Evolutionary conservation across 2,329 filamentous ascomycete genomes (phyloP).

Genomic region (Colletotrichum liriopes): DNA sequence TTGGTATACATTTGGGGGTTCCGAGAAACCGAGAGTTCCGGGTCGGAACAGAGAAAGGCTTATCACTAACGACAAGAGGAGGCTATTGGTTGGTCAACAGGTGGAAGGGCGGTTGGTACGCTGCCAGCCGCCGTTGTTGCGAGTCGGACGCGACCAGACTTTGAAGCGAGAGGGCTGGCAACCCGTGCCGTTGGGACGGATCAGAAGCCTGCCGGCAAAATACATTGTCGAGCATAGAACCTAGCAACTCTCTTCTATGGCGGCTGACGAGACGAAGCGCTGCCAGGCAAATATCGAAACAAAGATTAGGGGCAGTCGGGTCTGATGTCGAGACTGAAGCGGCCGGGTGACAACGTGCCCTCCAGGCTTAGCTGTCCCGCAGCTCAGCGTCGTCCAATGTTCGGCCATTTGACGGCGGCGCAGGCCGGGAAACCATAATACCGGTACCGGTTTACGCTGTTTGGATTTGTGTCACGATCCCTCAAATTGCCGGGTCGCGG

Average conservation of each 20-base stretch:
- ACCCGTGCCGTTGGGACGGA: background rate
- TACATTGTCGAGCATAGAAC: background rate
- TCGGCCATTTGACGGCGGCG: constrained; percentile 18
- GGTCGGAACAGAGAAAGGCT: background rate
- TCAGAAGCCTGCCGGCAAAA: background rate
- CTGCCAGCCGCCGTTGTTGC: background rate
- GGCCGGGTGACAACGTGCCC: background rate
- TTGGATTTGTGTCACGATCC: background rate
- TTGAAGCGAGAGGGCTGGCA: background rate
- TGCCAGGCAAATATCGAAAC: background rate
- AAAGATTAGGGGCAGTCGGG: background rate
- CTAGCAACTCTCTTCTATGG: background rate
- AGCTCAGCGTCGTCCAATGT: constrained; percentile 9
- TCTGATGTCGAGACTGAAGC: background rate
- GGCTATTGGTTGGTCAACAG: background rate
- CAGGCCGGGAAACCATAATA: background rate
- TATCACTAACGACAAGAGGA: background rate
- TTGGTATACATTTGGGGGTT: background rate
- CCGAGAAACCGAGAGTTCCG: constrained; percentile 1
- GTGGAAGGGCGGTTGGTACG: background rate
- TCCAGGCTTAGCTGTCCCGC: background rate
- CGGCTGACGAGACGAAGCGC: background rate
- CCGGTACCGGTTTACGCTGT: constrained; percentile 13
- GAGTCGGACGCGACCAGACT: background rate
- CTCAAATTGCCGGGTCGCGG: background rate